Base-by-base conservation (phyloP, 2,329 filamentous ascomycete genomes). In the Aaosphaeria pasadenensis region DNA sequence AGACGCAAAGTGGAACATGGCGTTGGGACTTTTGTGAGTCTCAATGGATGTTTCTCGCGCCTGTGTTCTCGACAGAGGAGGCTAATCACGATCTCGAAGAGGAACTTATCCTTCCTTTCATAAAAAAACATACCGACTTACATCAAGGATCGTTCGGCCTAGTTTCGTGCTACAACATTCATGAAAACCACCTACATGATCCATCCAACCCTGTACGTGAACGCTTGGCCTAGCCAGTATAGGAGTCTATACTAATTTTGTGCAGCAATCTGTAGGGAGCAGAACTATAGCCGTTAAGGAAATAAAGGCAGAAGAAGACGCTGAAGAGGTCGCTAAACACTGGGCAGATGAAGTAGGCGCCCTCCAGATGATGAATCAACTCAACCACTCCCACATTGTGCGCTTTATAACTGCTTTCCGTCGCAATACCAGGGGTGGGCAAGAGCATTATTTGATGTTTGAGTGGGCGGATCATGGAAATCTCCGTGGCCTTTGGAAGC, bases 381-480 rank as follows among this genome's bases (percentile, higher is more conserved):
- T 59, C 7, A 46, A 55, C 3, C 47, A 41, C 7, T 9, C 54
- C 9, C 51, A 59, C 31, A 56, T 60, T 13, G 49, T 60, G 9
- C 51, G 44, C 7, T 55, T 54, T 28, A 43, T 60, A 6, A 50
- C 56, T 5, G 53, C 55, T 17, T 59, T 58, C 9, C 42, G 49
- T 7, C 43, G 55, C 7, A 36, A 42, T 2, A 44, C 36, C 4
- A 13, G 30, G 2, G 17, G 17, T 24, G 17, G 17, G 17, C 17
- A 24, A 9, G 48, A 48, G 17, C 46, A 60, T 7, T 60, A 56
- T 33, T 9, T 63, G 1, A 53, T 61, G 7, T 54, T 56, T 6
- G 49, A 57, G 17, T 63, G 58, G 58, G 59, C 59, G 0, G 51
- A 61, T 7, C 57, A 53, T 1, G 58, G 58, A 2, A 62, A 55